Evolutionary conservation across 2,329 filamentous ascomycete species (phyloP).

Genomic region (Podosphaera leucotricha): DNA sequence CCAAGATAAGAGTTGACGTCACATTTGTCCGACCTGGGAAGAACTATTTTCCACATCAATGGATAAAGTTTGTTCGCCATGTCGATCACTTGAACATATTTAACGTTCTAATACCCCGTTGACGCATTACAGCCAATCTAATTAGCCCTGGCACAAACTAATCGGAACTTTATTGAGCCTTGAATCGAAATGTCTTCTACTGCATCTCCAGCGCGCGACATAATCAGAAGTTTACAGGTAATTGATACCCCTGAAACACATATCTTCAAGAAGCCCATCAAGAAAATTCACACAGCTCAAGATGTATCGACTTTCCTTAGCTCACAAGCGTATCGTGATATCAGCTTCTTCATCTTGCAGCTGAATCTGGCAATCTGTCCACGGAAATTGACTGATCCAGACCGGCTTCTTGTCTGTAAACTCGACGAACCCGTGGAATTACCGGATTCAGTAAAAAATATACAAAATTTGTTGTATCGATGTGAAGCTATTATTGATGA

Average conservation of each 20-base stretch:
- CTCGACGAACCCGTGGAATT: conserved; percentile 20
- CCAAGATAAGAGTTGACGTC: no score
- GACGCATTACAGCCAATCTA: no score
- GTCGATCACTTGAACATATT: no score
- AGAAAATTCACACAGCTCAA: conserved; percentile 62
- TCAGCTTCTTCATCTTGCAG: conserved; percentile 70
- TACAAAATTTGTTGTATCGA: conserved; percentile 42
- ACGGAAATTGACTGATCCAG: conserved; percentile 22
- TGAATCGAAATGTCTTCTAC: not conserved
- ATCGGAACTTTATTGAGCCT: not conserved
- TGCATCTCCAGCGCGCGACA: not conserved
- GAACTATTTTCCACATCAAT: no score
- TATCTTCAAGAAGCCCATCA: conserved; percentile 43
- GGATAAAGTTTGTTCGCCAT: no score
- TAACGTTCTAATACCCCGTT: no score
- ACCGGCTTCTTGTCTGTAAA: conserved; percentile 27
- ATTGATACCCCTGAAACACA: conserved; percentile 26
- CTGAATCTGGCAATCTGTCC: conserved; percentile 76
- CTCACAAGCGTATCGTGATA: conserved; percentile 65
- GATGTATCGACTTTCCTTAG: conserved; percentile 64
- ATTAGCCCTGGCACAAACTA: no score
- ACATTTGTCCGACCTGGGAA: no score
- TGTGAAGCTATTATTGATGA: conserved; percentile 48
- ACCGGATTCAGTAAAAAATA: conserved; percentile 26
- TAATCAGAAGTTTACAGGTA: conserved; percentile 4